Evolutionary conservation across 1,284 basidiomycete species (phyloP), one percentile per base, ranked within the genome.

Genomic region (Coniophora puteana): DNA sequence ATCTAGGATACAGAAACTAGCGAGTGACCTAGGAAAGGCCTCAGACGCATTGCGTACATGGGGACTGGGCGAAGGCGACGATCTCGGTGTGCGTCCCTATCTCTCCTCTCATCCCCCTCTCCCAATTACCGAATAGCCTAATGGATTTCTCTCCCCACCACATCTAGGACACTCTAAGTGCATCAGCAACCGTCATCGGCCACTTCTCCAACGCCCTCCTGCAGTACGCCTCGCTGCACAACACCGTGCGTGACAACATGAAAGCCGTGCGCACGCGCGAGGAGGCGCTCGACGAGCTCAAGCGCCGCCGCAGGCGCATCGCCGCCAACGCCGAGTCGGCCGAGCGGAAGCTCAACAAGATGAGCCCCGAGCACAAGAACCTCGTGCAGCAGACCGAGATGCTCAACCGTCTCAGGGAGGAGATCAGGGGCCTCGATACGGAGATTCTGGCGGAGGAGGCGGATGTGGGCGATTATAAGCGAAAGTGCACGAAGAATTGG

Each of bases 301-400:
- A 83, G 53, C 74, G 80, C 16, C 73, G 83, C 14, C 74, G 92
- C 42, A 81, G 83, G 49, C 69, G 70, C 5, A 71, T 93, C 4
- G 75, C 72, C 11, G 62, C 74, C 20, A 87, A 88, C 48, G 89
- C 92, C 1, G 93, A 96, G 45, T 62, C 77, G n/a, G 91, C 91
- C 0, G 93, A 96, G 58, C 87, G 76, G 70, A 95, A 93, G 62
- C 73, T 97, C 20, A 78, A 76, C 58, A 95, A 88, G 69, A 96
- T 96, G 93, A 80, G 78, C 39, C 76, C 89, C 0, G 92, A 93
- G 65, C 84, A 96, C 69, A 97, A 96, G 72, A 87, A 89, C 53
- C 66, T 93, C 25, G 67, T 71, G 14, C 58, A 70, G 45, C 93
- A 96, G 65, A 89, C 83, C 1, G 86, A 92, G 20, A 63, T 74